These are phyloP conservation scores for Xylaria sp. DNA, from an alignment of 495 filamentous ascomycete species.

Conservation along the genomic window DNA sequence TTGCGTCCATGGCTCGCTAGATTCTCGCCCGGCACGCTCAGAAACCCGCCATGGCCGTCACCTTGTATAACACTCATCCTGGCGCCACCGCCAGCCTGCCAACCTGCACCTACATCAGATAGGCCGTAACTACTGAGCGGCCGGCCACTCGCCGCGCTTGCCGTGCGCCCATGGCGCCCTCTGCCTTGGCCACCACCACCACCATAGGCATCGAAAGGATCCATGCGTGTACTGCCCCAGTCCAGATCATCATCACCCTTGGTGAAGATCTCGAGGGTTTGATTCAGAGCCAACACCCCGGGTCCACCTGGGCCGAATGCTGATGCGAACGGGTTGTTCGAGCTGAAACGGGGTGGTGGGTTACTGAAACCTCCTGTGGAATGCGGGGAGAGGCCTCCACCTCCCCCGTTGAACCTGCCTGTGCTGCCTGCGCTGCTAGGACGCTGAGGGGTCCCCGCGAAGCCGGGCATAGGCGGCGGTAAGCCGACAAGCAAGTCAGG, in stretches of 20 bases:
- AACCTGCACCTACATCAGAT: constrained; percentile 48
- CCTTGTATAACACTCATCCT: constrained; percentile 61
- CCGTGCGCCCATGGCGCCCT: constrained; percentile 33
- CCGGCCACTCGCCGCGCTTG: constrained; percentile 38
- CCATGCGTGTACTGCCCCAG: constrained; percentile 72
- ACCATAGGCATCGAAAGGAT: constrained; percentile 42
- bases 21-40: constrained; percentile 69
- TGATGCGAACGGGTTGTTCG: constrained; percentile 61
- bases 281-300: constrained; percentile 56
- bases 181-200: constrained; percentile 29
- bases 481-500: constrained; percentile 73
- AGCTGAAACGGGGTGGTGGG: constrained; percentile 48
- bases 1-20: constrained; percentile 27
- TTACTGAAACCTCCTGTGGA: constrained; percentile 32
- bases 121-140: constrained; percentile 61
- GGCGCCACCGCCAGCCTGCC: constrained; percentile 50
- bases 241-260: constrained; percentile 86
- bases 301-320: constrained; percentile 36
- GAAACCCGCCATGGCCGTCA: constrained; percentile 81
- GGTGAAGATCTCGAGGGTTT: constrained; percentile 80
- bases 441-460: constrained; percentile 48
- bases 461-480: constrained; percentile 63
- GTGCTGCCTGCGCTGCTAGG: constrained; percentile 47
- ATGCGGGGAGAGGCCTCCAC: constrained; percentile 34
- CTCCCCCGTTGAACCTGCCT: constrained; percentile 33